Base-by-base conservation (phyloP, 805 yeast genomes). In the Tetrapisispora fleetii region DNA sequence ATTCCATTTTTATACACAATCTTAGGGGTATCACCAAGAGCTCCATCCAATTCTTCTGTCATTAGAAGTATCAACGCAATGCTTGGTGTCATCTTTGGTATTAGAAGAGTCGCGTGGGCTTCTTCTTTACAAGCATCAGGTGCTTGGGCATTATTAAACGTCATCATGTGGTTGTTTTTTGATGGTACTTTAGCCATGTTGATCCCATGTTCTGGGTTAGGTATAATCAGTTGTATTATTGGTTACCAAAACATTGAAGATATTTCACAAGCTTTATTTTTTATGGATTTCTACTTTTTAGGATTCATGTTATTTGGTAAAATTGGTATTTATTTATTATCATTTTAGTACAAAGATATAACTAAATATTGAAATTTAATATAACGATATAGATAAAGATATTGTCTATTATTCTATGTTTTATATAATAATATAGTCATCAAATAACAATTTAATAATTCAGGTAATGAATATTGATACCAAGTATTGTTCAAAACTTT, bases 71-170 rank as follows among this genome's bases (percentile, higher is more conserved):
- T 53, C 18, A 76, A 83, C 48, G 83, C 87, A 2, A 74, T 83
- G 56, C 66, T 84, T 40, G 95, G 95, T 2, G 76, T 85, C 35
- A 74, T 81, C 4, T 84, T 80, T 58, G 88, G 87, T 22, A 74
- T 85, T 33, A 74, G 85, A 55, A 80, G 78, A 53, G 70, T 81
- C 37, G 83, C 81, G 56, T 84, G 91, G 91, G 66, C 73, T 44
- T 75, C 83, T 0, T 73, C 80, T 18, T 65, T 79, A 40, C 89
- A 85, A 57, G 82, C 84, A 13, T 73, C 83, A 3, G 65, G 77
- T 40, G 72, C 81, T 4, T 83, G 87, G 83, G 69, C 79, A 13
- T 63, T 79, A 21, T 67, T 82, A 48, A 81, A 81, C 63, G 76
- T 84, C 0, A 76, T 83, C 5, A 67, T 84, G 32, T 83, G 91